phyloP scores from a whole-genome alignment of 2,329 filamentous ascomycete genomes.

The Coniochaeta hoffmannii region DNA sequence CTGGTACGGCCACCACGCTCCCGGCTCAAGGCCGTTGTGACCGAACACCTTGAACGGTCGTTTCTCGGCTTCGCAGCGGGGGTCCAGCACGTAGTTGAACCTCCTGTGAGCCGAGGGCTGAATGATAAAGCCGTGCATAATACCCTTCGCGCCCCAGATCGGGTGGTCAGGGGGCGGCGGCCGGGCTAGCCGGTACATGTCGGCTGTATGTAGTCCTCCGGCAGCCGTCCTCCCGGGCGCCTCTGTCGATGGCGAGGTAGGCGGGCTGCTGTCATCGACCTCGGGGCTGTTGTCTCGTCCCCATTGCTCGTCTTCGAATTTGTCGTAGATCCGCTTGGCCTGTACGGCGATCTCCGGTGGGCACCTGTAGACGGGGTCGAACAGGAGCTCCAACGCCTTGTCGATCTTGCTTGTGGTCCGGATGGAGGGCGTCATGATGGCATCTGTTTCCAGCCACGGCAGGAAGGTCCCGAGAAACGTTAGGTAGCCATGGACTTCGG shows the following conservation, averaged over 20 bases:
- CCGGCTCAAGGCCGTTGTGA: constrained; percentile 25
- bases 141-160: constrained; percentile 20
- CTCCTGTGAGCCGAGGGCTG: not conserved
- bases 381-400: not conserved
- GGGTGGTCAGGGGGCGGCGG: constrained; percentile 15
- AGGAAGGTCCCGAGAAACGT: not conserved
- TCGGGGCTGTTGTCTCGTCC: not conserved
- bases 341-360: not conserved
- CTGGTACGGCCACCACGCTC: constrained; percentile 48
- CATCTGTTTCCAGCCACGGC: not conserved
- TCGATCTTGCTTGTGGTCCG: not conserved
- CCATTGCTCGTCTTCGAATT: constrained; percentile 1
- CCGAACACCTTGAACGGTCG: constrained; percentile 12
- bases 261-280: not conserved
- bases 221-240: not conserved
- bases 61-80: constrained; percentile 3
- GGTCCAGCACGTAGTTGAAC: constrained; percentile 10
- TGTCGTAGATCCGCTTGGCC: not conserved
- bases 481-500: not conserved
- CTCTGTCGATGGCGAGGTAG: not conserved
- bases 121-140: constrained; percentile 21
- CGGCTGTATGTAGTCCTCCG: not conserved
- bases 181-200: not conserved
- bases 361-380: not conserved
- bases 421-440: not conserved